These are phyloP conservation scores for Paraphaeosphaeria sporulosa DNA, from an alignment of 2,329 filamentous ascomycete species.

Conservation along the genomic window DNA sequence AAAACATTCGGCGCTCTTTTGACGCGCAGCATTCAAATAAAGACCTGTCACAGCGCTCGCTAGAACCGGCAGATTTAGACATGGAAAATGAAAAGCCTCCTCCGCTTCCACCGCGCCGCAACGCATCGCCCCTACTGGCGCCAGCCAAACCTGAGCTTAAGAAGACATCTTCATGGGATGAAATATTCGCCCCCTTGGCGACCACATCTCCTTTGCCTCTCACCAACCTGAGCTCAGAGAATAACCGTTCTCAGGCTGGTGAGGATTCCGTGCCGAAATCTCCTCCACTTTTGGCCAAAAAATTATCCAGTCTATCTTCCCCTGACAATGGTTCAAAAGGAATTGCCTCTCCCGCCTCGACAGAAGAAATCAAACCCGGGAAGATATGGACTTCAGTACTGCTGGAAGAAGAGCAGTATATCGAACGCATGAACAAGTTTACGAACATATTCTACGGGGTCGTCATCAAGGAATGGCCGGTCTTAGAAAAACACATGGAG, in stretches of 20 bases:
- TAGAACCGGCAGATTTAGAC: neutral
- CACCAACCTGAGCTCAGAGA: neutral
- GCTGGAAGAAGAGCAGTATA: constrained; percentile 31
- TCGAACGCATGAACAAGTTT: constrained; percentile 35
- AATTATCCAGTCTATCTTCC: constrained; percentile 20
- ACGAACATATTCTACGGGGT: constrained; percentile 37
- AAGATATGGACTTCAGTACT: constrained; percentile 33
- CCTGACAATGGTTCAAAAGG: neutral
- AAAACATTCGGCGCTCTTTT: neutral
- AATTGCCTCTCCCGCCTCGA: neutral
- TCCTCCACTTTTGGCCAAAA: constrained; percentile 22
- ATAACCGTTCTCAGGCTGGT: neutral
- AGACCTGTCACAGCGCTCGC: neutral
- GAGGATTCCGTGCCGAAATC: constrained; percentile 16
- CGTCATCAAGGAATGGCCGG: constrained; percentile 36
- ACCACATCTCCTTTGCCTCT: constrained; percentile 28
- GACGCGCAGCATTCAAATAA: neutral
- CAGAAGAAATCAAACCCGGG: constrained; percentile 28
- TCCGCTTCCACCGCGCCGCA: constrained; percentile 19
- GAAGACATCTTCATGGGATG: constrained; percentile 11
- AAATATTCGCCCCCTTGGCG: constrained; percentile 16
- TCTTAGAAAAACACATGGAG: constrained; percentile 33
- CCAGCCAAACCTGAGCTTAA: neutral
- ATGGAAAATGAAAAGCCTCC: constrained; percentile 17
- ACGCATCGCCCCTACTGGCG: neutral